Conservation (phyloP, 352 stramenopile genomes). For the Phytophthora kernoviae region DNA sequence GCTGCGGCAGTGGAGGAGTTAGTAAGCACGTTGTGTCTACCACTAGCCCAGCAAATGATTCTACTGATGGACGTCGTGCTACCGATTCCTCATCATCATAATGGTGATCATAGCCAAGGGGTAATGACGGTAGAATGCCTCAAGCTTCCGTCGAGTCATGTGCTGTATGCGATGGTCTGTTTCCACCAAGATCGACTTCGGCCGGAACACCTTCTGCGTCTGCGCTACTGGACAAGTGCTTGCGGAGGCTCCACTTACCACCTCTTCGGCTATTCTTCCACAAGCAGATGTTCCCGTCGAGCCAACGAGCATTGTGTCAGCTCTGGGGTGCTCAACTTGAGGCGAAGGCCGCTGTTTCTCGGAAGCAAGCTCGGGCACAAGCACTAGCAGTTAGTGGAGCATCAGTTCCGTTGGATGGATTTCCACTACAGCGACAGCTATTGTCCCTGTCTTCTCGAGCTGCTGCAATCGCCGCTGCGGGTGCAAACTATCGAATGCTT, state of each 20-base stretch:
- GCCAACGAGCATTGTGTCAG: conserved; percentile 68
- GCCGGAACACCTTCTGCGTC: conserved; percentile 17
- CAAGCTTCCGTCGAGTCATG: conserved; percentile 38
- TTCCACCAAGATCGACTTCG: conserved; percentile 21
- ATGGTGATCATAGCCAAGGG: conserved; percentile 19
- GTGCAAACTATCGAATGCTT: conserved; percentile 29
- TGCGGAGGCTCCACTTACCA: conserved; percentile 69
- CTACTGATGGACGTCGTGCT: conserved; percentile 63
- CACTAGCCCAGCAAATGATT: conserved; percentile 63
- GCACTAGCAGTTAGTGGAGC: conserved; percentile 11
- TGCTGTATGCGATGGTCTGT: conserved; percentile 73
- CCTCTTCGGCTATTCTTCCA: conserved; percentile 75
- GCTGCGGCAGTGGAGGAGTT: conserved; percentile 40
- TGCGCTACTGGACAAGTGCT: conserved; percentile 41
- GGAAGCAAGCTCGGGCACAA: conserved; percentile 37
- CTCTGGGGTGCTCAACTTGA: conserved; percentile 78
- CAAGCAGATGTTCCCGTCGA: conserved; percentile 55
- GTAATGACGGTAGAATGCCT: conserved; percentile 3
- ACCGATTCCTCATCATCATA: conserved; percentile 25
- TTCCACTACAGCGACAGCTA: conserved; percentile 38
- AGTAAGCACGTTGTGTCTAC: conserved; percentile 51
- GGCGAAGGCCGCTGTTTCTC: conserved; percentile 66
- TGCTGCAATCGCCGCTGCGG: conserved; percentile 14
- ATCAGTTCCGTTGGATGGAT: conserved; percentile 9
- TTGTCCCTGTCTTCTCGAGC: conserved; percentile 29